A percentile compares a stretch with the other conserved stretches of the same genome.
phyloP scores from a whole-genome alignment of 495 filamentous ascomycete genomes.

The Terfezia boudieri region DNA sequence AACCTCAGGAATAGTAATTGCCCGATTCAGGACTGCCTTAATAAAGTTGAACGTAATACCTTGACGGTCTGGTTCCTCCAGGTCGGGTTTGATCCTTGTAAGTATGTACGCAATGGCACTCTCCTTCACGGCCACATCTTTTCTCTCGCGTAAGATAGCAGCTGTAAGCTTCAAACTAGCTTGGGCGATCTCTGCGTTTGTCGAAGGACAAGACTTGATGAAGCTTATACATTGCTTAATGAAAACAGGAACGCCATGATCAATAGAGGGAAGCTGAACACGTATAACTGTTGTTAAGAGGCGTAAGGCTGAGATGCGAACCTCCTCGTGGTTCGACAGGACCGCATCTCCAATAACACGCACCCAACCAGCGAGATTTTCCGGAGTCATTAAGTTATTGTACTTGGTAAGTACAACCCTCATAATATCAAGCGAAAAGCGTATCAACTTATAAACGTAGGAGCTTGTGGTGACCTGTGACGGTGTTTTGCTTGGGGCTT shows the following conservation, averaged over 20 bases:
- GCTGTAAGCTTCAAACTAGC: constrained; percentile 70
- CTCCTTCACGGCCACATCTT: constrained; percentile 51
- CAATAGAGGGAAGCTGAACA: constrained; percentile 50
- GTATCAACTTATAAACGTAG: constrained; percentile 58
- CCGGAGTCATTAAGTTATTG: constrained; percentile 49
- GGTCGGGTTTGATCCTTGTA: constrained; percentile 59
- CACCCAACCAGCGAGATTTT: constrained; percentile 62
- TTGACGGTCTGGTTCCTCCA: constrained; percentile 77
- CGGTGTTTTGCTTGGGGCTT: constrained; percentile 45
- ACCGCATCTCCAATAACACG: constrained; percentile 74
- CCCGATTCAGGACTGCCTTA: constrained; percentile 59
- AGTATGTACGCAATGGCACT: constrained; percentile 65
- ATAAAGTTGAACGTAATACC: constrained; percentile 88
- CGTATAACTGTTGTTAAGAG: constrained; percentile 67
- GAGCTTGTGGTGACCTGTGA: constrained; percentile 44
- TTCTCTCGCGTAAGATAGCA: constrained; percentile 61
- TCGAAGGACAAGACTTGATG: constrained; percentile 52
- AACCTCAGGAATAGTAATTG: constrained; percentile 61
- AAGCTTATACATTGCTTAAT: constrained; percentile 61
- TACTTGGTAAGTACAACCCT: constrained; percentile 62
- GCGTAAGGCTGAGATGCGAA: constrained; percentile 63
- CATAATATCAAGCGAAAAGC: constrained; percentile 70
- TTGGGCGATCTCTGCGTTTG: constrained; percentile 58
- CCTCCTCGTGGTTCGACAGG: constrained; percentile 63
- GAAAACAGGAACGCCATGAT: constrained; percentile 51